These are phyloP conservation scores for Populus tomentosa DNA, from an alignment of 441 rosid species.

Conservation along the genomic window DNA sequence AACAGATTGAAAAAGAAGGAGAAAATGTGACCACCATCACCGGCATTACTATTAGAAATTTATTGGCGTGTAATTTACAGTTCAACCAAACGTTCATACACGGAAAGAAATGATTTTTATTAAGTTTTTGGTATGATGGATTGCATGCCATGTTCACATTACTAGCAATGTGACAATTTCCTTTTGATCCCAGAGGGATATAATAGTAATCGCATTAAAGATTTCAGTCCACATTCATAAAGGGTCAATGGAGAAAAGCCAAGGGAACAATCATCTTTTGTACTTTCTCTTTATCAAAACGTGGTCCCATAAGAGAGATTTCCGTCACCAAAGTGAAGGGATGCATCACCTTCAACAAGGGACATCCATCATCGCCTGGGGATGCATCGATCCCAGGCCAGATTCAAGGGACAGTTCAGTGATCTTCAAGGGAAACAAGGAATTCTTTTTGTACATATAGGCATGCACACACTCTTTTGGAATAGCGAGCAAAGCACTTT, in stretches of 20 bases:
- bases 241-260: slow-evolving; percentile 12
- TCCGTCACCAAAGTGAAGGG: not conserved
- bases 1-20: not conserved
- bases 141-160: not conserved
- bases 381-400: not conserved
- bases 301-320: too few species aligned
- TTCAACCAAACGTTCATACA: not conserved
- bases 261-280: slow-evolving; percentile 17
- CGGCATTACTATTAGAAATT: not conserved
- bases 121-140: not conserved
- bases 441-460: not conserved
- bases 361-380: not conserved
- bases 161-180: not conserved
- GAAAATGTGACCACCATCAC: not conserved
- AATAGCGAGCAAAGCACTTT: not conserved
- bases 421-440: not conserved
- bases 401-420: not conserved
- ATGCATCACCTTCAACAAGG: not conserved
- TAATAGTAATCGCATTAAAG: not conserved
- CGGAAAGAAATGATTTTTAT: slow-evolving; percentile 6
- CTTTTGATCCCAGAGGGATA: not conserved
- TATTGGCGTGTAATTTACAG: not conserved
- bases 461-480: not conserved
- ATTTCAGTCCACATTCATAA: not conserved
- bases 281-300: slow-evolving; percentile 24